phyloP scores from a whole-genome alignment of 345 rosid species.

The Melaleuca alternifolia region DNA sequence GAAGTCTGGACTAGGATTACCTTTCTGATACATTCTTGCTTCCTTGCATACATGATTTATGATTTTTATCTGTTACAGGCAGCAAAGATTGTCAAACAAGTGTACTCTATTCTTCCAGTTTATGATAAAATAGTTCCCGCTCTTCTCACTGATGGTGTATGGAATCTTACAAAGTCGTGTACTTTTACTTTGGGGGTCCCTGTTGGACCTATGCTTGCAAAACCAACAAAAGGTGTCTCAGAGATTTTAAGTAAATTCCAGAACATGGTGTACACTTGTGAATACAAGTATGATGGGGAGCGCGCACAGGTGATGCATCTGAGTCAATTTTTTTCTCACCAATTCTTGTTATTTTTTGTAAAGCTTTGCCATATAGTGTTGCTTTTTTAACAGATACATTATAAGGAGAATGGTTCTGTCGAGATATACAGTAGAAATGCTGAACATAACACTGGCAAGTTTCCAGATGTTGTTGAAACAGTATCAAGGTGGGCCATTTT shows the following conservation, averaged over 20 bases:
- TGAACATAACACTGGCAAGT: slow-evolving; percentile 84
- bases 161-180: slow-evolving; percentile 75
- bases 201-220: slow-evolving; percentile 95
- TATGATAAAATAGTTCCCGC: slow-evolving; percentile 85
- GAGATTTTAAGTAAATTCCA: slow-evolving; percentile 84
- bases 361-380: not conserved
- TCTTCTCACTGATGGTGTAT: slow-evolving; percentile 65
- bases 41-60: not conserved
- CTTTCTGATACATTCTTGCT: not conserved
- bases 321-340: not conserved
- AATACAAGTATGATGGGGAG: slow-evolving; percentile 96
- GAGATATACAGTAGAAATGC: slow-evolving; percentile 97
- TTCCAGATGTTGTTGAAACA: slow-evolving; percentile 72
- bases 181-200: slow-evolving; percentile 76
- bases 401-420: slow-evolving; percentile 71
- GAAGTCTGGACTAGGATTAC: not conserved
- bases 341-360: not conserved
- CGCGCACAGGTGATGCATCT: slow-evolving; percentile 76
- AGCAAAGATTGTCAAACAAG: slow-evolving; percentile 80
- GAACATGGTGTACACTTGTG: slow-evolving; percentile 67
- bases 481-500: slow-evolving; percentile 47
- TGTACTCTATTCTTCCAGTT: slow-evolving; percentile 78
- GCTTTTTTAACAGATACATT: slow-evolving; percentile 53
- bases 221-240: slow-evolving; percentile 74
- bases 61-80: slow-evolving; percentile 39